Evolutionary conservation across 495 filamentous ascomycete species (phyloP), one percentile per base, ranked within the genome.

Genomic region (Hypoxylon rickii): DNA sequence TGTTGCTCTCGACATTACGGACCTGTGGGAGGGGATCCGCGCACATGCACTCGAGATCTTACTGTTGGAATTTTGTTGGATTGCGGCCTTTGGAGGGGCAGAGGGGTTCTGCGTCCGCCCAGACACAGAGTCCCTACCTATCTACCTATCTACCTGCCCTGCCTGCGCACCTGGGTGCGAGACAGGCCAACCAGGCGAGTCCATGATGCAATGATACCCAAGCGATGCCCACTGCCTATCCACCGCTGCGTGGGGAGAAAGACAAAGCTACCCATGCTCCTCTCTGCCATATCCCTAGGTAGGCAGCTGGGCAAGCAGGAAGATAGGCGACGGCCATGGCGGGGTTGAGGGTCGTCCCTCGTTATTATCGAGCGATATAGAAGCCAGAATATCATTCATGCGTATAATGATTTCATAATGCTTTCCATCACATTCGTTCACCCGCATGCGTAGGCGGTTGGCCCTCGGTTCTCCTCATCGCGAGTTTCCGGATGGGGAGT

Each of bases 191-290:
- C 32, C 19, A 37, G 17, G 44, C 45, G 13, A 51, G 48, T 55
- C 46, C 58, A 62, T 57, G 47, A 62, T 57, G 58, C 58, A 62
- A 57, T 62, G 58, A 53, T 62, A 62, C 58, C 52, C 58, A 56
- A 56, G 32, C 45, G 11, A 45, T 38, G 24, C 24, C 40, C 36
- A 45, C 51, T n/a, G n/a, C n/a, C n/a, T 20, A 51, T 36, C 44
- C 50, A 44, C 45, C 33, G 18, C 45, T 22, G 18, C 26, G 37
- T 31, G 40, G 37, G 44, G 48, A 16, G 40, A 16, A 16, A n/a
- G n/a, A n/a, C n/a, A 22, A 51, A 13, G 37, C 16, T 26, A 7
- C 12, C 6, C n/a, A 36, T 36, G 32, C n/a, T 12, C 4, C n/a
- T 10, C 24, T 29, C 4, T n/a, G n/a, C n/a, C n/a, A n/a, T n/a